phyloP scores from a whole-genome alignment of 768 basidiomycete species.

The Hygrophorus pudorinus region DNA sequence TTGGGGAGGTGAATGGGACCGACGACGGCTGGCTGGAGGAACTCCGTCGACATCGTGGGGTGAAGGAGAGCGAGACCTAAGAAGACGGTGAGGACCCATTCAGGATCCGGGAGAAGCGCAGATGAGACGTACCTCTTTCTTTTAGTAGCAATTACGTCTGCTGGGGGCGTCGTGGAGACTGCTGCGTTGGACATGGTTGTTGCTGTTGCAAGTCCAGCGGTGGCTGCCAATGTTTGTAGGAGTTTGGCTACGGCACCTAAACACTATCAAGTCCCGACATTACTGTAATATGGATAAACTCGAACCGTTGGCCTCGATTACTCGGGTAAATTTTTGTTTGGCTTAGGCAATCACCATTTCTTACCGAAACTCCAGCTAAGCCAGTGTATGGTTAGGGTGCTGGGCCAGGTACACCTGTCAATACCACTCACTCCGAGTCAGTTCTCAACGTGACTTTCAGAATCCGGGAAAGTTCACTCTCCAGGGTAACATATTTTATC shows the following conservation, averaged over 20 bases:
- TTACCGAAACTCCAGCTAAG: constrained; percentile 40
- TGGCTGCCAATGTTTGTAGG: not conserved
- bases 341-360: not conserved
- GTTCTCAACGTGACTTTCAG: constrained; percentile 23
- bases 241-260: not conserved
- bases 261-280: too few species aligned
- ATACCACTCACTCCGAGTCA: not conserved
- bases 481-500: constrained; percentile 42
- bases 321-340: constrained; percentile 32
- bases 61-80: constrained; percentile 42
- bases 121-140: constrained; percentile 34
- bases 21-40: constrained; percentile 34
- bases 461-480: constrained; percentile 87
- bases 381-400: constrained; percentile 52
- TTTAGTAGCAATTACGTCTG: constrained; percentile 29
- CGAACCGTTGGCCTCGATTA: constrained; percentile 24
- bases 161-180: constrained; percentile 30
- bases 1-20: constrained; percentile 33
- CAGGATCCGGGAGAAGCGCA: not conserved
- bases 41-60: constrained; percentile 26
- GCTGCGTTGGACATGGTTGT: constrained; percentile 6
- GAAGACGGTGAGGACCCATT: constrained; percentile 3
- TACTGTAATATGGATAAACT: constrained; percentile 15
- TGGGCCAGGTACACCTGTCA: constrained; percentile 55
- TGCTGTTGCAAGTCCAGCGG: constrained; percentile 2